Evolutionary conservation across 31 red algal species (phyloP).

Genomic region (Odonthalia washingtoniensis): DNA sequence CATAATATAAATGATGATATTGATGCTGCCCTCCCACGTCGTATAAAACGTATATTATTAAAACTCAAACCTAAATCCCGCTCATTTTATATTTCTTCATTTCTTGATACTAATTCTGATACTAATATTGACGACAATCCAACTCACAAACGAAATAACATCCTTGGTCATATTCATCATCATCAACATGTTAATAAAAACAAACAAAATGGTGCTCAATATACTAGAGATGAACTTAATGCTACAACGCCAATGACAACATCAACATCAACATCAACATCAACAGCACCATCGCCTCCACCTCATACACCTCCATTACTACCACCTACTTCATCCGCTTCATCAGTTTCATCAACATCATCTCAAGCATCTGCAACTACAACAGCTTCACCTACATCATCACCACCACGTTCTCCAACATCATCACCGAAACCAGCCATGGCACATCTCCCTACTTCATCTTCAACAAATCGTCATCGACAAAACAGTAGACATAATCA

Average conservation of each 20-base stretch:
- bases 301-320: not conserved
- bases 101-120: conserved; percentile 32
- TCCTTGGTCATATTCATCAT: not conserved
- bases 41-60: conserved; percentile 58
- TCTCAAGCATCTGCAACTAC: not conserved
- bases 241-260: not conserved
- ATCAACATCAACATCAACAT: not conserved
- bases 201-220: conserved; percentile 33
- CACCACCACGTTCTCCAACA: conserved; percentile 11
- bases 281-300: not conserved
- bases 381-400: not conserved
- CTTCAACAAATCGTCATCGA: no score
- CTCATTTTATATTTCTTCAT: conserved; percentile 18
- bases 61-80: conserved; percentile 45
- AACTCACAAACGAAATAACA: not conserved
- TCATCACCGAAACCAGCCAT: conserved; percentile 14
- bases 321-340: not conserved
- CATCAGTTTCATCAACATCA: not conserved
- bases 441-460: conserved; percentile 31
- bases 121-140: conserved; percentile 27
- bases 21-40: conserved; percentile 26
- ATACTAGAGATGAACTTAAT: conserved; percentile 21
- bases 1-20: conserved; percentile 36
- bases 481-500: no score
- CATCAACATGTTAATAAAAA: conserved; percentile 24